Conservation (phyloP, 805 yeast genomes). For the Metschnikowia continentalis region DNA sequence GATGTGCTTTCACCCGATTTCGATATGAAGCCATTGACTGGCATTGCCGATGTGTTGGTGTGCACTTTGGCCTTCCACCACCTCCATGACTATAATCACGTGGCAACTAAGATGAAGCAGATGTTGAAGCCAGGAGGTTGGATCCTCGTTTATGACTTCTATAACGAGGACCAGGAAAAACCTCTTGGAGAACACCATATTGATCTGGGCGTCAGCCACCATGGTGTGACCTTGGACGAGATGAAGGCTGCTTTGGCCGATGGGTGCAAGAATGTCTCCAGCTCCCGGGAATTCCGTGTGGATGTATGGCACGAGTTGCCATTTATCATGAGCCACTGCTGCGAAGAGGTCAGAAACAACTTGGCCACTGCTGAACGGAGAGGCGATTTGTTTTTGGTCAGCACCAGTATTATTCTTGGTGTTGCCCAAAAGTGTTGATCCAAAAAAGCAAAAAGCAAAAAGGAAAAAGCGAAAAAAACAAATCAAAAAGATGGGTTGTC, state of each 20-base stretch:
- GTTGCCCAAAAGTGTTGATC: constrained; percentile 19
- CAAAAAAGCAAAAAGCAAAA: too few relatives aligned
- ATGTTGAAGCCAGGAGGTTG: constrained; percentile 34
- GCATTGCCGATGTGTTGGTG: constrained; percentile 24
- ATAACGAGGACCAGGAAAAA: constrained; percentile 23
- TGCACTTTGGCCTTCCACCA: constrained; percentile 41
- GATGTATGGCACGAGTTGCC: constrained; percentile 22
- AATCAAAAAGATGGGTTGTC: too few relatives aligned
- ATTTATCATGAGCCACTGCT: constrained; percentile 26
- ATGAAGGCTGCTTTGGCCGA: background rate
- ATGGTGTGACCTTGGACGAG: constrained; percentile 5
- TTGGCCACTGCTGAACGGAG: constrained; percentile 10
- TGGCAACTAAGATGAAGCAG: constrained; percentile 27
- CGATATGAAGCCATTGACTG: constrained; percentile 10
- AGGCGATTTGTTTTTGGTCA: constrained; percentile 14
- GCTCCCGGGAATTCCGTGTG: constrained; percentile 19
- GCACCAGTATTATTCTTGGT: constrained; percentile 24
- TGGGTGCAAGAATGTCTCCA: constrained; percentile 17
- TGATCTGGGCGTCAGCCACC: constrained; percentile 5
- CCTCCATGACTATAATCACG: constrained; percentile 26
- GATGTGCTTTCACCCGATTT: constrained; percentile 24
- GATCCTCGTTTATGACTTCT: constrained; percentile 36
- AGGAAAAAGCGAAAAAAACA: too few relatives aligned
- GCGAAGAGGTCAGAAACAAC: constrained; percentile 10
- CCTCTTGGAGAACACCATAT: background rate